A percentile compares a stretch with the other conserved stretches of the same genome.
Evolutionary conservation across 2,329 filamentous ascomycete species (phyloP).

Genomic region (Fusarium stilboides): DNA sequence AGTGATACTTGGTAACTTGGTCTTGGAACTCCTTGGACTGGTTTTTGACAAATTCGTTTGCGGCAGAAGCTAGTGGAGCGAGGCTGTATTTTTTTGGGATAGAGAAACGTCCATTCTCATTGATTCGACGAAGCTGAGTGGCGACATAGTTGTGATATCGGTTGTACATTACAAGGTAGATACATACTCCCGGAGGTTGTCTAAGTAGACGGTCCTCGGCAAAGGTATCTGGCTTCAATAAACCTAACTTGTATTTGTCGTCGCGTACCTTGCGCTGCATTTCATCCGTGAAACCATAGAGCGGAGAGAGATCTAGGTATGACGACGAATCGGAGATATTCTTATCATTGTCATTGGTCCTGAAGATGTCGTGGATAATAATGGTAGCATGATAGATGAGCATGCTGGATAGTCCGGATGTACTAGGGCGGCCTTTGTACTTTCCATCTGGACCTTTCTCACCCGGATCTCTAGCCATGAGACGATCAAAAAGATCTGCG

Average conservation of each 20-base stretch:
- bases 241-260: constrained; percentile 54
- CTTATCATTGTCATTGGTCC: constrained; percentile 53
- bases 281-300: constrained; percentile 58
- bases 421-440: constrained; percentile 51
- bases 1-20: not conserved
- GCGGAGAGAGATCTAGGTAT: constrained; percentile 62
- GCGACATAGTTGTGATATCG: constrained; percentile 87
- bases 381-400: constrained; percentile 66
- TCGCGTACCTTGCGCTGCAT: constrained; percentile 55
- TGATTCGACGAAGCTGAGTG: constrained; percentile 72
- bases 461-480: constrained; percentile 48
- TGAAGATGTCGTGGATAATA: constrained; percentile 67
- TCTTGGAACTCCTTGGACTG: not conserved
- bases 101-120: constrained; percentile 58
- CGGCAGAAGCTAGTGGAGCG: not conserved
- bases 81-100: constrained; percentile 35
- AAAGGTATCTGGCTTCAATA: constrained; percentile 71
- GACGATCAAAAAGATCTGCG: constrained; percentile 51
- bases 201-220: constrained; percentile 75
- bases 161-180: constrained; percentile 80
- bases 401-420: constrained; percentile 61
- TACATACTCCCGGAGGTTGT: constrained; percentile 77
- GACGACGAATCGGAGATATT: constrained; percentile 58
- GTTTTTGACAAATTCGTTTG: constrained; percentile 5
- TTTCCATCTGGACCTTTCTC: not conserved